Evolutionary conservation across 192 early-diverging fungal genomes (phyloP), one percentile per base, ranked within the genome.

Genomic region (Coemansia reversa): DNA sequence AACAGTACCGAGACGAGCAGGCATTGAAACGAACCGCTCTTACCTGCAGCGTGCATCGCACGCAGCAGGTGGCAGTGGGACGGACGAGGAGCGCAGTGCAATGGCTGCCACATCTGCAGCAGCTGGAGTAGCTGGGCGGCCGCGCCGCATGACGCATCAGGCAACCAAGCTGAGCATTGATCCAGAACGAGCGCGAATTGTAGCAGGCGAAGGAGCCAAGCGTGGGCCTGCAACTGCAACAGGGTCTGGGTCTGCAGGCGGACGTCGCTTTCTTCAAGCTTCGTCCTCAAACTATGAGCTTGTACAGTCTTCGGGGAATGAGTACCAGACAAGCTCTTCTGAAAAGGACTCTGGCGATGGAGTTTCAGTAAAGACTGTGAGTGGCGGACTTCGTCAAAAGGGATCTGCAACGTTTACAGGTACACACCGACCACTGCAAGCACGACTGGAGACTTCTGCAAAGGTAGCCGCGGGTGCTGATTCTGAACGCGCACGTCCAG

Each of bases 141-240:
- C 78, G 3, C 72, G 72, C 18, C 78, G 78, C 32, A 80, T 80
- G 78, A 80, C 72, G 16, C 78, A 80, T 45, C 78, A 80, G 56
- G 78, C 78, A 23, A 74, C 77, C 6, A 63, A 63, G 42, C 55
- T 80, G 50, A 74, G 67, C 6, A 74, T 80, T 1, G 77, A 80
- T 32, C 70, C 77, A 1, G 72, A 65, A 59, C 68, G 72, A 20
- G 78, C 78, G 35, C 58, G 66, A 56, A 73, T 58, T 16, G 60
- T 60, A 2, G 69, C 62, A n/a, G 68, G 24, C 7, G 61, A 52
- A 8, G 22, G 32, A 9, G 51, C 42, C 29, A 68, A 24, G 32
- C 69, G 69, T 50, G 70, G 25, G 2, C 77, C 77, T 22, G 57
- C 58, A 28, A 81, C 78, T 8, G 78, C 78, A 11, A 72, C 65